Evolutionary conservation across 805 yeast genomes (phyloP).

Genomic region (Kurtzmaniella cleridarum): DNA sequence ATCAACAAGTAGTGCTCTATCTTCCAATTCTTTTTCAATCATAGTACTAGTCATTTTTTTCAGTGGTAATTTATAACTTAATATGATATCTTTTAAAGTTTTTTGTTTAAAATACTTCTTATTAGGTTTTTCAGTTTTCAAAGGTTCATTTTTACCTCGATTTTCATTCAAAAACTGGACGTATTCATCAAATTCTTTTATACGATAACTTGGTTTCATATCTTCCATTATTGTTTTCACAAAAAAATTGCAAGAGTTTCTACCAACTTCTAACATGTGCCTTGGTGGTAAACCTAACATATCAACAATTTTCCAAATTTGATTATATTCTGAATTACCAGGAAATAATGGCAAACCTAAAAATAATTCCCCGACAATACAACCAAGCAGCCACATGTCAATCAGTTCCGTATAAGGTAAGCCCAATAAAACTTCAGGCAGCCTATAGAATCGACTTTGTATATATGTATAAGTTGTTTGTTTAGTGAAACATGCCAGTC

Average conservation of each 20-base stretch:
- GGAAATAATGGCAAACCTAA: constrained; percentile 92
- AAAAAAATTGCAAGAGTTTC: constrained; percentile 68
- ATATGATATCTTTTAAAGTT: constrained; percentile 64
- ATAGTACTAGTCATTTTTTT: constrained; percentile 47
- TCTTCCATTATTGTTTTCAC: constrained; percentile 31
- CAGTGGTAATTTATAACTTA: constrained; percentile 66
- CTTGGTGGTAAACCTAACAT: constrained; percentile 85
- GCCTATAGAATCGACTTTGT: constrained; percentile 87
- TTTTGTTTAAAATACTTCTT: constrained; percentile 72
- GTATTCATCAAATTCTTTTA: constrained; percentile 35
- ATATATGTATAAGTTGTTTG: constrained; percentile 87
- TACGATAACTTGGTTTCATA: constrained; percentile 24
- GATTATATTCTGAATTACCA: constrained; percentile 91
- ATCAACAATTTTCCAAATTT: constrained; percentile 72
- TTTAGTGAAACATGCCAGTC: constrained; percentile 89
- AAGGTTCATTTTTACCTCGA: constrained; percentile 22
- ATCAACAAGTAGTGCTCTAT: constrained; percentile 68
- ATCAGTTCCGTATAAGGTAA: constrained; percentile 88
- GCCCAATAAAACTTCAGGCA: constrained; percentile 92
- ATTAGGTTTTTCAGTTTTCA: constrained; percentile 64
- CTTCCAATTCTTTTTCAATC: constrained; percentile 68
- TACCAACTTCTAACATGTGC: constrained; percentile 97
- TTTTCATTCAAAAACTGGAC: constrained; percentile 19
- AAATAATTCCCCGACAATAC: constrained; percentile 85
- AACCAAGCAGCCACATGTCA: constrained; percentile 97